Conservation (phyloP, 169 alveolate species). For the Pseudocohnilembus persalinus region DNA sequence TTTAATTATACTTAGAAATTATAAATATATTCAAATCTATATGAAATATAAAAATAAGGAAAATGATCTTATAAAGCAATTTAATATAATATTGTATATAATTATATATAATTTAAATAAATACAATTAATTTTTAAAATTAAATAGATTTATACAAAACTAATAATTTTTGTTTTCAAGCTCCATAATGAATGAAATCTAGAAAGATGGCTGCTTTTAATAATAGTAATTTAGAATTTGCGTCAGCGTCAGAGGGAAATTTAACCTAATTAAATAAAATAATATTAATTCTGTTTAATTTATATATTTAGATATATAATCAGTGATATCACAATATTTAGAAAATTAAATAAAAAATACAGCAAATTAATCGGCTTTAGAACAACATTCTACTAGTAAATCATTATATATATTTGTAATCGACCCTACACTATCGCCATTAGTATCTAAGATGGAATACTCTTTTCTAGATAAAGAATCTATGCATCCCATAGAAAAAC, state of each 20-base stretch:
- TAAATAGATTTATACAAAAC: too few relatives aligned
- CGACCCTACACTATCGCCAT: slow-evolving; percentile 17
- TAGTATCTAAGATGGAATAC: slow-evolving; percentile 8
- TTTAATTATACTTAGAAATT: too few relatives aligned
- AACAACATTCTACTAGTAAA: slow-evolving; percentile 11
- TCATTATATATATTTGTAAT: slow-evolving; percentile 16
- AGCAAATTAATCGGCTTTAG: slow-evolving; percentile 27
- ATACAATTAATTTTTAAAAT: too few relatives aligned
- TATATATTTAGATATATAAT: too few relatives aligned
- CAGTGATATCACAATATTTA: background rate
- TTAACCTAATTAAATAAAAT: background rate
- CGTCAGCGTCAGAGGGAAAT: slow-evolving; percentile 5
- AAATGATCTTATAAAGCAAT: too few relatives aligned
- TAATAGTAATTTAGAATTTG: background rate
- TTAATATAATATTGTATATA: too few relatives aligned
- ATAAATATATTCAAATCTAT: too few relatives aligned
- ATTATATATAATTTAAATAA: too few relatives aligned
- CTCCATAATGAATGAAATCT: slow-evolving; percentile 20
- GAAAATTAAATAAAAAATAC: background rate
- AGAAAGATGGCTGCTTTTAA: slow-evolving; percentile 19
- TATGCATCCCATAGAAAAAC: background rate
- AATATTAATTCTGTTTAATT: too few relatives aligned
- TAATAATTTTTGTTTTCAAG: too few relatives aligned
- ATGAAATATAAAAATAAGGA: too few relatives aligned
- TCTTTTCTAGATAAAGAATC: slow-evolving; percentile 10